These are phyloP conservation scores for Osmozyma mogii DNA, from an alignment of 805 yeast species.

Conservation along the genomic window DNA sequence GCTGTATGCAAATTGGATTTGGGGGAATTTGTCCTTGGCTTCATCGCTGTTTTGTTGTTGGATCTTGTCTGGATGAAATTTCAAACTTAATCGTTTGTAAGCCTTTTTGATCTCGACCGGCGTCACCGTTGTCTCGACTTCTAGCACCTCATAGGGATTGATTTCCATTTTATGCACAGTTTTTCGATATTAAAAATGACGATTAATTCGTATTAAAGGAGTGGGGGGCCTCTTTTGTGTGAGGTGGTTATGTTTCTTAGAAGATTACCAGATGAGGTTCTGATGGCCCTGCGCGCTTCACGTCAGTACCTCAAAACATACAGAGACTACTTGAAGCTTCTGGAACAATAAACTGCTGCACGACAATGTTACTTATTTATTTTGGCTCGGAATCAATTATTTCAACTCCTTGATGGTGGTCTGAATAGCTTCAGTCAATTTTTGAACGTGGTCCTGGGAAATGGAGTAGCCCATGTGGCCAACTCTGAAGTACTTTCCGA, in stretches of 20 bases:
- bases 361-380: no score
- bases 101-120: constrained; percentile 55
- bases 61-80: constrained; percentile 23
- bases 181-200: no score
- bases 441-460: constrained; percentile 34
- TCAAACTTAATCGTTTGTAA: constrained; percentile 18
- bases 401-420: constrained; percentile 15
- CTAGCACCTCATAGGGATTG: constrained; percentile 55
- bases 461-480: constrained; percentile 92
- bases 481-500: constrained; percentile 78
- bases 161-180: no score
- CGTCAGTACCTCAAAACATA: no score
- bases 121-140: constrained; percentile 31
- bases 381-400: no score
- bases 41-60: constrained; percentile 15
- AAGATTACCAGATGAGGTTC: no score
- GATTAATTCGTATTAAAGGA: no score
- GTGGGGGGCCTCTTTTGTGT: no score
- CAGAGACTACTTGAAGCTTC: no score
- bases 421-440: constrained; percentile 25
- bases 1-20: constrained; percentile 68
- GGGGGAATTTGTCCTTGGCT: constrained; percentile 40
- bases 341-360: no score
- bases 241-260: no score
- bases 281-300: no score